These are phyloP conservation scores for Tillandsia fasciculata DNA, from an alignment of 176 grass and related monocot species.

Conservation along the genomic window DNA sequence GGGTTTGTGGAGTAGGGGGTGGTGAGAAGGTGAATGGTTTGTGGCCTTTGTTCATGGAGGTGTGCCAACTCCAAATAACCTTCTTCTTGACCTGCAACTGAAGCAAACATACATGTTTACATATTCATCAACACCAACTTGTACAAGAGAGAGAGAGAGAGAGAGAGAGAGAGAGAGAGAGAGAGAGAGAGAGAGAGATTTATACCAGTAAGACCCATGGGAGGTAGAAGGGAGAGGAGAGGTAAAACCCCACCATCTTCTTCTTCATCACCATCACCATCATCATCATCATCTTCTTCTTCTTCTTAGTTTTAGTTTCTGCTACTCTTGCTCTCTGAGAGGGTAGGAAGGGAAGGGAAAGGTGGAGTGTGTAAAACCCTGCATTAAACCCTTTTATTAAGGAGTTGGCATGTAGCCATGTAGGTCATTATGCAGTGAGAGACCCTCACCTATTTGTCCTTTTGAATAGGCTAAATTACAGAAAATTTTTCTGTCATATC, in stretches of 20 bases:
- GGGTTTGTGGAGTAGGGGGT: background rate
- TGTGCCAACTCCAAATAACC: constrained; percentile 18
- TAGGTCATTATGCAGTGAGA: background rate
- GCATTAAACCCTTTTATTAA: background rate
- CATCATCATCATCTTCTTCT: too few relatives aligned
- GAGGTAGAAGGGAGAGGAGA: constrained; percentile 24
- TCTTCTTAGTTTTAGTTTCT: background rate
- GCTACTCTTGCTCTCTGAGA: background rate
- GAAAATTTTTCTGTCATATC: too few relatives aligned
- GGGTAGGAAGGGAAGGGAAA: background rate
- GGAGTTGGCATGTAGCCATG: too few relatives aligned
- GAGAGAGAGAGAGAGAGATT: background rate
- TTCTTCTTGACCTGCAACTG: constrained; percentile 54
- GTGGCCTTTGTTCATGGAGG: constrained; percentile 7
- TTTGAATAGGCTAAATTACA: too few relatives aligned
- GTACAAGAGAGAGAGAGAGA: background rate
- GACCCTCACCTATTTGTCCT: too few relatives aligned
- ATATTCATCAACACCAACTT: background rate
- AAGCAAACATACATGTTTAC: background rate
- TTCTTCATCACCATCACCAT: background rate
- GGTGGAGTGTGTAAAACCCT: background rate
- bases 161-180: background rate
- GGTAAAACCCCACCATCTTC: constrained; percentile 25
- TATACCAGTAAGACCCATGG: constrained; percentile 42
- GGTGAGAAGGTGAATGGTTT: background rate